Percentiles rank a stretch among this genome's conserved stretches.
These are phyloP conservation scores for Aureoboletus auriporus DNA, from an alignment of 768 basidiomycete genomes.

Conservation along the genomic window DNA sequence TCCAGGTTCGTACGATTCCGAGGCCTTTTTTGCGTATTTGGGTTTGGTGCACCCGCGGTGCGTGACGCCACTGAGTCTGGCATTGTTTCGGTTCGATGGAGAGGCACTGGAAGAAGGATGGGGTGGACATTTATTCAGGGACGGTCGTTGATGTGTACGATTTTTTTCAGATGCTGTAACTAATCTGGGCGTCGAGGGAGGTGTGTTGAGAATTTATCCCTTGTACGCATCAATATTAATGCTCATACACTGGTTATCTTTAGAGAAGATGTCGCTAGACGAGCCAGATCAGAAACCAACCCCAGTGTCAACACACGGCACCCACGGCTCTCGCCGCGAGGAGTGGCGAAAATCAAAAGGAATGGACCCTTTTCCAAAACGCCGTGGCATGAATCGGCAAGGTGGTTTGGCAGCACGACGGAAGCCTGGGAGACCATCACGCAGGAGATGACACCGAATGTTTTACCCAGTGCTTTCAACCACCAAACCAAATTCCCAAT, in stretches of 20 bases:
- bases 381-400: constrained; percentile 62
- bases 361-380: constrained; percentile 45
- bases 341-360: constrained; percentile 84
- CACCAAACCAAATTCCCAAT: not conserved
- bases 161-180: constrained; percentile 15
- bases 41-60: constrained; percentile 54
- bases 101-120: not conserved
- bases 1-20: constrained; percentile 55
- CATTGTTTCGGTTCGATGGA: constrained; percentile 19
- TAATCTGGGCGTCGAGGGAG: constrained; percentile 12
- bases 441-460: constrained; percentile 50
- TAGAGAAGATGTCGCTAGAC: constrained; percentile 58
- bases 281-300: constrained; percentile 20
- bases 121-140: not conserved
- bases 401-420: constrained; percentile 56
- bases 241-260: not conserved
- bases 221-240: constrained; percentile 6
- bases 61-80: constrained; percentile 35
- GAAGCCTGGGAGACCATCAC: constrained; percentile 66
- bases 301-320: constrained; percentile 77
- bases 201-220: constrained; percentile 11
- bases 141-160: constrained; percentile 12
- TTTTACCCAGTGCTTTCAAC: not conserved
- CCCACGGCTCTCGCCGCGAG: constrained; percentile 71
- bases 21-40: constrained; percentile 38